Evolutionary conservation across 1,284 basidiomycete species (phyloP).

Genomic region (Trametes pubescens): DNA sequence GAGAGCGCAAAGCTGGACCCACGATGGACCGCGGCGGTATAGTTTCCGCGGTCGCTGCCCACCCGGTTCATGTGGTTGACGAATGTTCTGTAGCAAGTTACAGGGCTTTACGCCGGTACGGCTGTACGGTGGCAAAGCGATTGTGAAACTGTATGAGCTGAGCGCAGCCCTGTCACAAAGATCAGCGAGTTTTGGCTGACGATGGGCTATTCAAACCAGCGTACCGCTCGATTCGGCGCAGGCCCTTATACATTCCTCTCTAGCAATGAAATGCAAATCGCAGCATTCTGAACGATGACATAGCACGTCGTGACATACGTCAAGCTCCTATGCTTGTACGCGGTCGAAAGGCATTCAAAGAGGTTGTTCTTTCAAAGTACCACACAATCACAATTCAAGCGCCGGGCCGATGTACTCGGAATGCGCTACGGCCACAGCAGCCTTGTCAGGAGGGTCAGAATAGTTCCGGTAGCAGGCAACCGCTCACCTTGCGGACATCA

Average conservation of each 20-base stretch:
- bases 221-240: background rate
- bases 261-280: background rate
- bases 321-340: background rate
- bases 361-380: background rate
- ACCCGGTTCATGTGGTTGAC: background rate
- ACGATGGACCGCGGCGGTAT: background rate
- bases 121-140: background rate
- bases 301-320: background rate
- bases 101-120: background rate
- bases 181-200: background rate
- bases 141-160: background rate
- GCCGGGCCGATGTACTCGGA: background rate
- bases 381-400: background rate
- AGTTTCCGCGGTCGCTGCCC: conserved; percentile 1
- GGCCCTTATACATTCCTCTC: background rate
- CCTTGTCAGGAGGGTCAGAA: background rate
- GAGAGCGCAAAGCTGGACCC: background rate
- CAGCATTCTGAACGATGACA: background rate
- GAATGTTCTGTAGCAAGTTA: conserved; percentile 1
- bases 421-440: background rate
- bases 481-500: conserved; percentile 13
- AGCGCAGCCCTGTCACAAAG: background rate
- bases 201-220: background rate
- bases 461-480: background rate
- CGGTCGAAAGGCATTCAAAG: background rate